phyloP scores from a whole-genome alignment of 441 rosid genomes.

The Bocquillonia castaneifolia region DNA sequence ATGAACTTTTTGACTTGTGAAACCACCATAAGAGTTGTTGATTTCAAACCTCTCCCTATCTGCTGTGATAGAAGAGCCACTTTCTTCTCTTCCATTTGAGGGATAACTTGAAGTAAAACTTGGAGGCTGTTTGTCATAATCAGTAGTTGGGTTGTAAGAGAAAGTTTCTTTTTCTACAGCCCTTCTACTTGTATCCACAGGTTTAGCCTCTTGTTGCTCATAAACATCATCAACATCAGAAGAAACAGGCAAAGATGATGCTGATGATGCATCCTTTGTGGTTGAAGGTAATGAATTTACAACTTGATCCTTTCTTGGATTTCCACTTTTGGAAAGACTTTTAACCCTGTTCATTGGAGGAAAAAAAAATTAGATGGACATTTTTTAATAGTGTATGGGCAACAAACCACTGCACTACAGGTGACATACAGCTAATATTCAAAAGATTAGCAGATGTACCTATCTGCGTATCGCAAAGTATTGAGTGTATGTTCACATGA shows the following conservation, averaged over 20 bases:
- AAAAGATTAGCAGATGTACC: constrained; percentile 43
- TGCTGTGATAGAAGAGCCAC: constrained; percentile 40
- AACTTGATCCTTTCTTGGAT: constrained; percentile 69
- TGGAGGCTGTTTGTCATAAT: constrained; percentile 46
- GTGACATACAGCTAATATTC: constrained; percentile 17
- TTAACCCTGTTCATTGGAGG: constrained; percentile 70
- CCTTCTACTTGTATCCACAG: constrained; percentile 50
- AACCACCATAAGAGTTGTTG: constrained; percentile 42
- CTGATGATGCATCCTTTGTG: constrained; percentile 51
- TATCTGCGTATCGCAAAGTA: constrained; percentile 95
- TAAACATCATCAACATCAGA: constrained; percentile 46
- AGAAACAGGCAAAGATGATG: constrained; percentile 40
- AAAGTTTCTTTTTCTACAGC: constrained; percentile 53
- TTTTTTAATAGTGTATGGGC: constrained; percentile 5
- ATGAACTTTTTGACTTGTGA: constrained; percentile 44
- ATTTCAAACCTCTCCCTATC: constrained; percentile 58
- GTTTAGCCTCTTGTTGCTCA: constrained; percentile 57
- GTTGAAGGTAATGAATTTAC: constrained; percentile 39
- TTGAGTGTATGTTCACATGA: constrained; percentile 97
- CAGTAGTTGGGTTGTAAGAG: constrained; percentile 38
- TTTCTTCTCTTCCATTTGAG: constrained; percentile 51
- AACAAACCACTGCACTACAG: constrained; percentile 9
- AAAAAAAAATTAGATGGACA: not conserved
- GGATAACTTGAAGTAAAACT: constrained; percentile 39
- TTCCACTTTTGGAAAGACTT: constrained; percentile 91